Conservation (phyloP, 116 monocot species). For the Phalaenopsis hybrid region DNA sequence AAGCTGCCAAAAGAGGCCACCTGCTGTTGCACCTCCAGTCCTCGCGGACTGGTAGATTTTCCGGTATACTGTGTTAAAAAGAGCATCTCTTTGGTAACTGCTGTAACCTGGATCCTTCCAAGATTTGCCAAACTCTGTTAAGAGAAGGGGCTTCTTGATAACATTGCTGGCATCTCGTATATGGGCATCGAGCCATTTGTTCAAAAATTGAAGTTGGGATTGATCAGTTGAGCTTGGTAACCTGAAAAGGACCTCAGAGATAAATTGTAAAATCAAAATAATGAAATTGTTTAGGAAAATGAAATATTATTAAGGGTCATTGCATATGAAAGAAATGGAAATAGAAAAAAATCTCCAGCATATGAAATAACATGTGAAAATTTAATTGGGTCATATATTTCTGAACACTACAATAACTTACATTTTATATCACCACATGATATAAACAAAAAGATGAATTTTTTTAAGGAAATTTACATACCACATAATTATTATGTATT, state of each 20-base stretch:
- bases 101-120: conserved; percentile 62
- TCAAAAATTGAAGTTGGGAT: conserved; percentile 51
- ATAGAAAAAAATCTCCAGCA: not conserved
- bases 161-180: conserved; percentile 42
- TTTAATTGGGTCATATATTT: no score
- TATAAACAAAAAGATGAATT: no score
- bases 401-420: no score
- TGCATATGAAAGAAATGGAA: not conserved
- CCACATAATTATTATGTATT: no score
- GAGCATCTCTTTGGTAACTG: conserved; percentile 42
- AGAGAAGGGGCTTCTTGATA: conserved; percentile 55
- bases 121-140: conserved; percentile 82
- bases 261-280: not conserved
- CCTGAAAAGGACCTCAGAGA: conserved; percentile 25
- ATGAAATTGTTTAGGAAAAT: not conserved
- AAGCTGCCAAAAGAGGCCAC: conserved; percentile 86
- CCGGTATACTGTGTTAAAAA: conserved; percentile 48
- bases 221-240: conserved; percentile 37
- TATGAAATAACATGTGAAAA: not conserved
- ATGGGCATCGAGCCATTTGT: conserved; percentile 67
- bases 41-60: conserved; percentile 71
- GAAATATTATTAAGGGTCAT: not conserved
- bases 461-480: no score
- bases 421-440: no score
- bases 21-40: conserved; percentile 53